These are phyloP conservation scores for Thalassiosira oceanica DNA, from an alignment of 352 stramenopile genomes.

Conservation along the genomic window DNA sequence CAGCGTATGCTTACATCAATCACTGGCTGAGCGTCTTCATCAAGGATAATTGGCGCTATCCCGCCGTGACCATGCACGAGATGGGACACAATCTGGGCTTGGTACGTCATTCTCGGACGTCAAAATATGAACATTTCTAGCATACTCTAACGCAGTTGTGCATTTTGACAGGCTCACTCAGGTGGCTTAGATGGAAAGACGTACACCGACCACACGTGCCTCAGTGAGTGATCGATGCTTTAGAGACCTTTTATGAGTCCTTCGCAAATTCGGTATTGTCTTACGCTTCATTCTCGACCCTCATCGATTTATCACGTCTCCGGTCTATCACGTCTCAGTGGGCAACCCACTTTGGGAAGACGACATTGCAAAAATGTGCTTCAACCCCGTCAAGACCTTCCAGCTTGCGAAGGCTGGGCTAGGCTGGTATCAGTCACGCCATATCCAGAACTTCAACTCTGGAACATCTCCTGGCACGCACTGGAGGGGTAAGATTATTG, in stretches of 20 bases:
- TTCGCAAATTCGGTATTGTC: no score
- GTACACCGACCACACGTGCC: conserved; percentile 38
- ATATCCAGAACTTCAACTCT: conserved; percentile 20
- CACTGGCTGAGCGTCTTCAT: conserved; percentile 24
- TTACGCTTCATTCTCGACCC: no score
- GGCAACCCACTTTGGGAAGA: conserved; percentile 41
- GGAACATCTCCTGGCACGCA: conserved; percentile 15
- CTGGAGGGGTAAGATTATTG: conserved; percentile 16
- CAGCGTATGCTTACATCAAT: conserved; percentile 34
- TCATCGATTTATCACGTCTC: no score
- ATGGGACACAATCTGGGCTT: conserved; percentile 45
- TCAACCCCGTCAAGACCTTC: conserved; percentile 50
- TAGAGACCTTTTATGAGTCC: no score
- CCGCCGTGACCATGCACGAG: conserved; percentile 28
- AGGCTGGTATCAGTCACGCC: background rate
- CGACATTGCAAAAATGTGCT: conserved; percentile 45
- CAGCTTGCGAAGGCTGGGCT: conserved; percentile 22
- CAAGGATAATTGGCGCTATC: conserved; percentile 23
- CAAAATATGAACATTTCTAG: no score
- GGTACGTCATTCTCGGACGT: background rate
- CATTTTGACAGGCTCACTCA: conserved; percentile 13
- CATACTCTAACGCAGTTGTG: background rate
- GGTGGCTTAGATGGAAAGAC: conserved; percentile 26
- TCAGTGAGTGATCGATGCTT: no score
- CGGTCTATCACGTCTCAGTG: no score